Base-by-base conservation (phyloP, 495 filamentous ascomycete species). In the Neurospora pannonica region DNA sequence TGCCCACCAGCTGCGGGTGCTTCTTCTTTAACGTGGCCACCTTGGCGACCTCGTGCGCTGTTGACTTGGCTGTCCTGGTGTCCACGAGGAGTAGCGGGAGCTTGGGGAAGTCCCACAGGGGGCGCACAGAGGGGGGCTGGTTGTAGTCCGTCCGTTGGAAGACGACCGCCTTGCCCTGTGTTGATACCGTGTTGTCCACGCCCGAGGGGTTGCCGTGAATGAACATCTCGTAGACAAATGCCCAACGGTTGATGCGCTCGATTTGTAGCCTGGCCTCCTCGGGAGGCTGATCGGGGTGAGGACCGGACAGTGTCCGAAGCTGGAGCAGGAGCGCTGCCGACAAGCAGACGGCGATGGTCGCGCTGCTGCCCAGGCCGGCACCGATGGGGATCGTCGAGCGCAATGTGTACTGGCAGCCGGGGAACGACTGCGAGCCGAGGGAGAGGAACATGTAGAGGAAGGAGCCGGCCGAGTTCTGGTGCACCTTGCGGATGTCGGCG, bases 201-300 rank as follows among this genome's bases (percentile, higher is more conserved):
- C 96, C 96, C 10, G 93, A 97, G 5, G 96, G 95, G 79, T 97
- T 97, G 36, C 95, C 95, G 82, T 99, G 96, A 60, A 97, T 98
- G 78, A 93, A 95, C 88, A 98, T 91, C 83, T 99, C 96, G 36
- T 93, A 94, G 1, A 98, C 96, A 80, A 97, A 98, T 0, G 96
- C 95, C 96, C 96, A 99, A 71, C 92, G 89, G 80, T 99, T 99
- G 78, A 99, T 97, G 72, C 95, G 90, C 83, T 98, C 94, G 28
- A 97, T 86, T 79, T 98, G 95, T 43, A 92, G 80, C 42, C 91
- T 90, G 43, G 92, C 92, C 85, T 98, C 96, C 17, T 91, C 88
- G 3, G 88, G 78, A 15, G 93, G 92, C 81, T 98, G 95, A 79
- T 97, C 95, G 7, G 90, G 90, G 78, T 97, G 95, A 4, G 96